Base-by-base conservation (phyloP, 208 protist genomes). In the Phytomonas sp. region DNA sequence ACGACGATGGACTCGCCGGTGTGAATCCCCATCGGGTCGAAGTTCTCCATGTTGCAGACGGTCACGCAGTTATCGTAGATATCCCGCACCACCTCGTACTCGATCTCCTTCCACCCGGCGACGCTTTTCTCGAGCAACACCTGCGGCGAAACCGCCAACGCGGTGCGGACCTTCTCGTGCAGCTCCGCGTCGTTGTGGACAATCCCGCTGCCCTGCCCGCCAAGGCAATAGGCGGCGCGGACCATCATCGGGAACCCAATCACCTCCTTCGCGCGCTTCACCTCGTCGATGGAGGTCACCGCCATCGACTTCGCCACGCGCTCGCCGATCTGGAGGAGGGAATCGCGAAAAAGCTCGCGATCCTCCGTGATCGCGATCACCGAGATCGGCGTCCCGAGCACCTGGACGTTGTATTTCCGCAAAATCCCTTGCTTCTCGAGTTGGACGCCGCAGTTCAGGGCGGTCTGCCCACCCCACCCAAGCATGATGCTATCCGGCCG, bases 41-140 rank as follows among this genome's bases (percentile, higher is more conserved):
- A 99, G 86, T 99, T 99, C 84, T 99, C 98, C 98, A 99, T 99
- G 84, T 99, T 99, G 88, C 98, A 99, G 66, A 99, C 98, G 32
- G 98, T 99, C 71, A 99, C 99, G 85, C 98, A 99, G 87, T 99
- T 99, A 83, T 99, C 98, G 66, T 98, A 88, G 66, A 89, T 88
- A 76, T 99, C 98, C 70, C 97, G 85, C 34, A 99, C 92, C 59
- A 99, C 97, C 85, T 99, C 98, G 85, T 99, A 99, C 90, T 99
- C 98, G 65, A 99, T 93, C 80, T 99, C 98, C 88, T 99, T 99
- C 98, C 98, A 99, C 37, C 98, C 98, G 61, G 98, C 96, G 66
- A 99, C 85, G 51, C 95, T 98, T 74, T 97, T 84, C 79, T 99
- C 98, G 30, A 99, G 84, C 28, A 99, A 88, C 30, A 99, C 93